Conservation (phyloP, 352 stramenopile genomes). For the Pythium biforme region DNA sequence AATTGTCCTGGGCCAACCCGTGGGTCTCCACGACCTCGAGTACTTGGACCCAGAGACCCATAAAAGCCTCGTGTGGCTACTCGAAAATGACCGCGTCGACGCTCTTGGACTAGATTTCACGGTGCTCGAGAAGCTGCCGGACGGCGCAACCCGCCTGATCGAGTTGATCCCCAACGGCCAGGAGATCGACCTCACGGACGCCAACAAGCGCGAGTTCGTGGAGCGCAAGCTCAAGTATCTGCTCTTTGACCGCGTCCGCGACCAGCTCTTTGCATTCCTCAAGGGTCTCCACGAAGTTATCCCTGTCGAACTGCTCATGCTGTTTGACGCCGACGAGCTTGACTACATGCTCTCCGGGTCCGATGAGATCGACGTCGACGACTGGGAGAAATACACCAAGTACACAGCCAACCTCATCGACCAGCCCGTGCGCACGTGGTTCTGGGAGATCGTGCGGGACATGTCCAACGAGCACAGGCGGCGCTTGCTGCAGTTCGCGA, state of each 20-base stretch:
- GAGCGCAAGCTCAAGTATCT: constrained; percentile 70
- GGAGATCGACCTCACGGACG: constrained; percentile 89
- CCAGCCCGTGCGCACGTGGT: constrained; percentile 86
- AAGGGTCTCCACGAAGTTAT: constrained; percentile 96
- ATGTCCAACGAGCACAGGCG: constrained; percentile 77
- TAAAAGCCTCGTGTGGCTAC: constrained; percentile 31
- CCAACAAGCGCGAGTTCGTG: constrained; percentile 93
- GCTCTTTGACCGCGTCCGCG: constrained; percentile 52
- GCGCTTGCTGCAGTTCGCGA: constrained; percentile 78
- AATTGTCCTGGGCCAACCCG: constrained; percentile 89
- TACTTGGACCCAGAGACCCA: constrained; percentile 33
- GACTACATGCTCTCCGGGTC: constrained; percentile 96
- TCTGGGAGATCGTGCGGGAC: constrained; percentile 65
- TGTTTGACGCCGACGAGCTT: constrained; percentile 97
- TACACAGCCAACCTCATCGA: constrained; percentile 79
- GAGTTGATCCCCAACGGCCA: constrained; percentile 34
- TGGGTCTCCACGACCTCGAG: constrained; percentile 90
- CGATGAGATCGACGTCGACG: constrained; percentile 94
- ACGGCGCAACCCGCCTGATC: constrained; percentile 32
- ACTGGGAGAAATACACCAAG: constrained; percentile 92
- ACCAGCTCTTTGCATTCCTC: constrained; percentile 66
- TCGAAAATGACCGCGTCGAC: constrained; percentile 23
- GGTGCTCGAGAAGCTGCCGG: constrained; percentile 33
- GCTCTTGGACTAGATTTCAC: constrained; percentile 55
- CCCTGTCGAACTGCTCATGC: constrained; percentile 89